phyloP scores from a whole-genome alignment of 257 asterid species.

The Solanum sejunctum region DNA sequence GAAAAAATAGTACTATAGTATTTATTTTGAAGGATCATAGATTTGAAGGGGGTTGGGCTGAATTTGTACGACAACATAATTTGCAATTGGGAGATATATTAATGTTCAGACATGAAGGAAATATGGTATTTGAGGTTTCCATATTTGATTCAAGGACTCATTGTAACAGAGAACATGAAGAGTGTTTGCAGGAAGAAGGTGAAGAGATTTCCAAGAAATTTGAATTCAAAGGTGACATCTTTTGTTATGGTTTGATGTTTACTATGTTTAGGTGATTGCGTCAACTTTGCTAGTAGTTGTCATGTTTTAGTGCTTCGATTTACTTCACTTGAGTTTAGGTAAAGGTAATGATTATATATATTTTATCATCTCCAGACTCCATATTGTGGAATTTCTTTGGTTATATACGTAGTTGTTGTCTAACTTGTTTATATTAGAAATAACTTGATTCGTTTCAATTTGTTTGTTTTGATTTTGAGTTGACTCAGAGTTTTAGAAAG shows the following conservation, averaged over 20 bases:
- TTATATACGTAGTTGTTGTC: background rate
- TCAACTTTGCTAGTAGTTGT: background rate
- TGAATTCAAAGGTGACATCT: background rate
- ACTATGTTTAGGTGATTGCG: background rate
- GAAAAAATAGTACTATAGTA: too few species aligned
- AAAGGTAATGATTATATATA: too few species aligned
- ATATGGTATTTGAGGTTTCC: background rate
- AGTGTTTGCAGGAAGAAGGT: background rate
- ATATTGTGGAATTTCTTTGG: background rate
- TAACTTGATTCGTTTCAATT: background rate
- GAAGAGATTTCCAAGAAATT: background rate
- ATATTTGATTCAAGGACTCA: background rate
- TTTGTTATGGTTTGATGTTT: background rate
- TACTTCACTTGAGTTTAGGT: background rate
- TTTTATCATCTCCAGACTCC: background rate
- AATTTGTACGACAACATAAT: background rate
- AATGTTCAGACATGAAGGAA: constrained; percentile 6
- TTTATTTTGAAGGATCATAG: background rate
- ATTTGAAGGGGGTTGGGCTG: background rate
- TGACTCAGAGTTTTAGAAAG: background rate
- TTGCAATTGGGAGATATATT: constrained; percentile 3
- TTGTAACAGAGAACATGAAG: background rate
- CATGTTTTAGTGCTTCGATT: background rate
- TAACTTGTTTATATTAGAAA: background rate
- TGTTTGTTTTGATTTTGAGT: background rate